Evolutionary conservation across 1,284 basidiomycete species (phyloP), one percentile per base, ranked within the genome.

Genomic region (Ganoderma multipileum): DNA sequence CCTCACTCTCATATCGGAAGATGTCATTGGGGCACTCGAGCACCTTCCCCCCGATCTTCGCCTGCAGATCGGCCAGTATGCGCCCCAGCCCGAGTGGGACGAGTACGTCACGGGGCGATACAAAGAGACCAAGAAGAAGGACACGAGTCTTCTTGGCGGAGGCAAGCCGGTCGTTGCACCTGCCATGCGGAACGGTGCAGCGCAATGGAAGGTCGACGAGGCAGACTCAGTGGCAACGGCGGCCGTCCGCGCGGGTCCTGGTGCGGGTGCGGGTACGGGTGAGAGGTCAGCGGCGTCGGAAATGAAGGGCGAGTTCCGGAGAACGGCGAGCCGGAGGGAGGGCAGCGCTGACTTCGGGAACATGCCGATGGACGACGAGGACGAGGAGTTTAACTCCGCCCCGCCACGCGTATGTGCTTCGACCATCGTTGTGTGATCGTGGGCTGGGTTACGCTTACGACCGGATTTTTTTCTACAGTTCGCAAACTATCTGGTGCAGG

Each of bases 1-100:
- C 79, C 88, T 99, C 55, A 94, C 94, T 14, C 89, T 99, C 70
- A 96, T 99, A 72, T 91, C 95, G 0, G 95, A 97, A 78, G 95
- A 97, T 75, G 92, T 96, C 30, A 90, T 96, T 76, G 89, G 88
- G 68, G 90, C 95, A 7, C 85, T 97, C 50, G 92, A 96, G 59
- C 90, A 94, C 59, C 97, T 95, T 81, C 95, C 96, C 0, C 84
- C 88, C 23, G 94, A 95, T 52, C 85, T 97, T n/a, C 85, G 88
- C 42, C 82, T 86, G 0, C 80, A 85, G 63, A 87, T 97, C 66
- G 82, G 87, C 57, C 83, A 84, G 61, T 89, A 89, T 68, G 91
- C 92, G 42, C 91, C 92, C 4, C 88, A 90, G 66, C 91, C 92
- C 0, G 93, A 90, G 64, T 98, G 96, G 96, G 91, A 95, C 69